These are phyloP conservation scores for Lachnellula willkommii DNA, from an alignment of 2,329 filamentous ascomycete genomes.

Conservation along the genomic window DNA sequence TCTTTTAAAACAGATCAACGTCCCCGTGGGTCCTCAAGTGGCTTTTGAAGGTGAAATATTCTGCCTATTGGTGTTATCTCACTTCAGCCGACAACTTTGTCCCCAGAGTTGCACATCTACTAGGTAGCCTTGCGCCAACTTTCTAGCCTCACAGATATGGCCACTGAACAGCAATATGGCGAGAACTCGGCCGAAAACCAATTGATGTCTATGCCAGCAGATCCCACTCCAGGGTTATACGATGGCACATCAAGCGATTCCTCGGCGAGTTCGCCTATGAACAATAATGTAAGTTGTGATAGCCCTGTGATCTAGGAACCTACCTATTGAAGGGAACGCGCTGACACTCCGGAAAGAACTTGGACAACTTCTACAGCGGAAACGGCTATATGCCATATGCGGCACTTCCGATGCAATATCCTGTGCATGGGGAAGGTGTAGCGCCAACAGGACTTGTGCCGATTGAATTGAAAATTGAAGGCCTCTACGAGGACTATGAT, in stretches of 20 bases:
- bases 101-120: neutral
- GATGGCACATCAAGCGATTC: constrained; percentile 31
- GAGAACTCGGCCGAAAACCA: constrained; percentile 18
- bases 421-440: constrained; percentile 20
- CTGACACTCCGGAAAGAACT: constrained; percentile 17
- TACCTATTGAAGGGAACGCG: neutral
- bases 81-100: neutral
- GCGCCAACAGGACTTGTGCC: constrained; percentile 28
- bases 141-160: constrained; percentile 15
- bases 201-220: constrained; percentile 20
- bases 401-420: constrained; percentile 27
- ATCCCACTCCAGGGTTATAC: constrained; percentile 24
- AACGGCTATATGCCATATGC: constrained; percentile 26
- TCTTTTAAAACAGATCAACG: constrained; percentile 7
- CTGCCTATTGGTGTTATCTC: neutral
- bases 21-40: neutral
- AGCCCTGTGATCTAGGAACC: neutral
- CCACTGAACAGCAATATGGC: constrained; percentile 21
- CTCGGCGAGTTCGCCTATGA: constrained; percentile 29
- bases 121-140: neutral
- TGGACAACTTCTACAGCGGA: constrained; percentile 24
- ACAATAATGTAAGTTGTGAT: constrained; percentile 25
- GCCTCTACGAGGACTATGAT: constrained; percentile 32
- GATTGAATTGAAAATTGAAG: constrained; percentile 31
- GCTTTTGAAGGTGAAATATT: neutral